phyloP scores from a whole-genome alignment of 257 asterid genomes.

The Jacaranda copaia region DNA sequence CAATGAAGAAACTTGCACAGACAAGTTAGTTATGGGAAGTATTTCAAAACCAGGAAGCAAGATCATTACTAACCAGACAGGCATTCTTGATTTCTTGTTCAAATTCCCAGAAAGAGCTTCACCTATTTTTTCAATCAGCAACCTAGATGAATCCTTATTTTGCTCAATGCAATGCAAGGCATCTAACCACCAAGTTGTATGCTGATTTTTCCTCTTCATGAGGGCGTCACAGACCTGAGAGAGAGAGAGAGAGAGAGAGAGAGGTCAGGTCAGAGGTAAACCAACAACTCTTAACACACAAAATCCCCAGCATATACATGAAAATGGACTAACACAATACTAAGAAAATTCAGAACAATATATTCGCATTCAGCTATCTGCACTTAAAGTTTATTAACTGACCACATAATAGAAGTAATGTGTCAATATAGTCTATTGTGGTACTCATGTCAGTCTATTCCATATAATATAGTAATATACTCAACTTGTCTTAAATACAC shows the following conservation, averaged over 20 bases:
- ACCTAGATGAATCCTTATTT: conserved; percentile 66
- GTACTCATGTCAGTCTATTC: conserved; percentile 7
- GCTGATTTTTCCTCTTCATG: conserved; percentile 58
- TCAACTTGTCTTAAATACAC: conserved; percentile 8
- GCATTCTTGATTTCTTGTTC: conserved; percentile 65
- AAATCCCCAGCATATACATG: conserved; percentile 18
- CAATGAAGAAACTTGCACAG: conserved; percentile 10
- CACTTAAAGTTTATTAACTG: too few relatives aligned
- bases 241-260: conserved; percentile 18
- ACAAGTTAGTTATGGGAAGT: neutral
- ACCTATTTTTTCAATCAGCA: conserved; percentile 73
- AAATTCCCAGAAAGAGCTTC: conserved; percentile 77
- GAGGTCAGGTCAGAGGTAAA: conserved; percentile 33
- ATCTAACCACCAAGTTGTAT: conserved; percentile 88
- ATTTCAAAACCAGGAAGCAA: conserved; percentile 18
- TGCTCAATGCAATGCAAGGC: conserved; percentile 83
- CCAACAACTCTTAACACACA: neutral
- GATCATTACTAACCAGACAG: conserved; percentile 70
- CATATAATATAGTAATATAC: conserved; percentile 4
- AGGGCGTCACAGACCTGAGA: conserved; percentile 66
- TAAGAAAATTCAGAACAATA: too few relatives aligned
- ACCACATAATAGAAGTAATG: neutral
- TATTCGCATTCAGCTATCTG: too few relatives aligned
- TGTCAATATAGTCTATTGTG: neutral
- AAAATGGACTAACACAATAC: neutral